Conservation (phyloP, 1,139 yeast genomes). For the Candida sanyaensis region DNA sequence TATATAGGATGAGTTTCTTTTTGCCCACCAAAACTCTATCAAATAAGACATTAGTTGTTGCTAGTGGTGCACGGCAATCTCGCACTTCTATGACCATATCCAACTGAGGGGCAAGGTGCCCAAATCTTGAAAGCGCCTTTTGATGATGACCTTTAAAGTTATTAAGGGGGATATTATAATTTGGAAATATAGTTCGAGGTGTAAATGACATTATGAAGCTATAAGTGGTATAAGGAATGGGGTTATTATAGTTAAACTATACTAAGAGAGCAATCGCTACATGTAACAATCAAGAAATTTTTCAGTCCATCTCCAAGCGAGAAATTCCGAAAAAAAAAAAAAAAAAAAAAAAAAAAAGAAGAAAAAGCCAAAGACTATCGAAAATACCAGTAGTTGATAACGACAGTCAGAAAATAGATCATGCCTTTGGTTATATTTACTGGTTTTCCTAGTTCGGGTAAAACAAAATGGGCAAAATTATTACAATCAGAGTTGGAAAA, state of each 20-base stretch:
- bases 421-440: slow-evolving; percentile 89
- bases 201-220: slow-evolving; percentile 21
- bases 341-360: neutral
- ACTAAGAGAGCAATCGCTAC: neutral
- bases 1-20: slow-evolving; percentile 62
- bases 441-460: slow-evolving; percentile 87
- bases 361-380: neutral
- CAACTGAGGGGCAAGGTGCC: slow-evolving; percentile 73
- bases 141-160: slow-evolving; percentile 93
- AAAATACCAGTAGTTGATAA: neutral
- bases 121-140: slow-evolving; percentile 71
- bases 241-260: neutral
- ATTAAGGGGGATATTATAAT: slow-evolving; percentile 66
- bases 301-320: neutral
- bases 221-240: neutral
- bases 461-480: slow-evolving; percentile 68
- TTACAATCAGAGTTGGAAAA: slow-evolving; percentile 49
- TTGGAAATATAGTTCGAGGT: slow-evolving; percentile 59
- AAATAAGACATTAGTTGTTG: slow-evolving; percentile 80
- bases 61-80: slow-evolving; percentile 86
- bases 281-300: neutral
- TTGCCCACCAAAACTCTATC: slow-evolving; percentile 65
- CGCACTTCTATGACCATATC: slow-evolving; percentile 82
- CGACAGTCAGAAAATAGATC: neutral
- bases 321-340: neutral